Conservation (phyloP, 371 early-diverging fungal genomes). For the Mortierella polycephala region DNA sequence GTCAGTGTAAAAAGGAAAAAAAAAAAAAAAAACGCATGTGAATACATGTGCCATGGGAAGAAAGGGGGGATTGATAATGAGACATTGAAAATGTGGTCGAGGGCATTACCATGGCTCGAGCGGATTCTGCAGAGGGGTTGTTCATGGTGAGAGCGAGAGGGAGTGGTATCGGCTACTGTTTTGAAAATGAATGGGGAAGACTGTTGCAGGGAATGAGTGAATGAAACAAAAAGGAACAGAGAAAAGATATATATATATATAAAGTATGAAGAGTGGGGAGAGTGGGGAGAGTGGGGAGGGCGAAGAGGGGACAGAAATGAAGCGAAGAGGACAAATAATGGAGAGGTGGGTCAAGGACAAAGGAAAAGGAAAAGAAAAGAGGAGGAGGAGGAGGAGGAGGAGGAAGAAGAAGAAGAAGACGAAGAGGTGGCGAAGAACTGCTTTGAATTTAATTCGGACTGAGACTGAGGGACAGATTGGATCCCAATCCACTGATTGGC, state of each 20-base stretch:
- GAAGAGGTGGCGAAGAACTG: neutral
- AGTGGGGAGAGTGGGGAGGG: neutral
- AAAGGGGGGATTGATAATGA: neutral
- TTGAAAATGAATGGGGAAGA: neutral
- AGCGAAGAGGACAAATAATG: neutral
- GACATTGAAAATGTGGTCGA: neutral
- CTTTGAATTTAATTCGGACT: neutral
- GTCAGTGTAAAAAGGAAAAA: neutral
- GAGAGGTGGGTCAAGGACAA: neutral
- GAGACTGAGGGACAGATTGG: neutral
- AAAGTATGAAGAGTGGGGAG: neutral
- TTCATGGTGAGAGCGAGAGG: neutral
- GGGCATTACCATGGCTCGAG: conserved; percentile 16
- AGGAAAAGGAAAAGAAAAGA: conserved; percentile 2
- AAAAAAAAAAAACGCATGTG: conserved; percentile 13
- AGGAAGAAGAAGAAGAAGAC: neutral
- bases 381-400: neutral
- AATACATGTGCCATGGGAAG: conserved; percentile 4
- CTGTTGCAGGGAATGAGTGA: too few relatives aligned
- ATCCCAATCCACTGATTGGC: too few relatives aligned
- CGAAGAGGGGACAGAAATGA: neutral
- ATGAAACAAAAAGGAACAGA: too few relatives aligned
- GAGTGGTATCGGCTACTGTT: too few relatives aligned
- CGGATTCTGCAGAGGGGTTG: conserved; percentile 5
- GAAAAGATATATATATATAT: too few relatives aligned